These are phyloP conservation scores for Peniophora sp. DNA, from an alignment of 1,284 basidiomycete species.

Conservation along the genomic window DNA sequence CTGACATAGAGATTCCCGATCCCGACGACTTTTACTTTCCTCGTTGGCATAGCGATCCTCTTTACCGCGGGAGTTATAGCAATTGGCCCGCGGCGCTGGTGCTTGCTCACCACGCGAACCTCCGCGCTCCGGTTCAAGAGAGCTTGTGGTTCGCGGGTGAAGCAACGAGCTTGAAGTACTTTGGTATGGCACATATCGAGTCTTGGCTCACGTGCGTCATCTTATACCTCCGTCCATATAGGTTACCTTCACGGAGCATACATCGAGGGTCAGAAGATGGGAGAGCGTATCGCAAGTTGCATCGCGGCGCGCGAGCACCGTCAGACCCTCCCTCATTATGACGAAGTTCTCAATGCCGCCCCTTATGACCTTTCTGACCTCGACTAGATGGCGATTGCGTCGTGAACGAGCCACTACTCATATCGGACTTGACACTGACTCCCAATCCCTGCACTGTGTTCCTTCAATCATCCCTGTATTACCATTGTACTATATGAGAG, in stretches of 20 bases:
- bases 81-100: constrained; percentile 54
- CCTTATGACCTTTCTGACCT: constrained; percentile 4
- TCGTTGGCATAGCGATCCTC: constrained; percentile 39
- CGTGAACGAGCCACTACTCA: too few relatives aligned
- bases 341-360: constrained; percentile 8
- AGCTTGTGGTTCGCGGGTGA: constrained; percentile 61
- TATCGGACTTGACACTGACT: too few relatives aligned
- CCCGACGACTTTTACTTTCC: constrained; percentile 41
- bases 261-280: constrained; percentile 21
- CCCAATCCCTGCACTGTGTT: too few relatives aligned
- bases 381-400: too few relatives aligned
- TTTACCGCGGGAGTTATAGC: constrained; percentile 51
- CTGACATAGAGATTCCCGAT: constrained; percentile 28
- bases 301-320: constrained; percentile 5
- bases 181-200: constrained; percentile 28
- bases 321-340: constrained; percentile 6
- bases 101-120: constrained; percentile 43
- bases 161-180: constrained; percentile 50
- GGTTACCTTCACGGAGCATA: constrained; percentile 30
- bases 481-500: too few relatives aligned
- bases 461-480: too few relatives aligned
- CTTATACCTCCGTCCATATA: constrained; percentile 8
- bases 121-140: constrained; percentile 45
- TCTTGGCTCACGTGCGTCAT: not conserved
- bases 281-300: constrained; percentile 9